phyloP scores from a whole-genome alignment of 2,329 filamentous ascomycete species.

The Didymella arachidicola region DNA sequence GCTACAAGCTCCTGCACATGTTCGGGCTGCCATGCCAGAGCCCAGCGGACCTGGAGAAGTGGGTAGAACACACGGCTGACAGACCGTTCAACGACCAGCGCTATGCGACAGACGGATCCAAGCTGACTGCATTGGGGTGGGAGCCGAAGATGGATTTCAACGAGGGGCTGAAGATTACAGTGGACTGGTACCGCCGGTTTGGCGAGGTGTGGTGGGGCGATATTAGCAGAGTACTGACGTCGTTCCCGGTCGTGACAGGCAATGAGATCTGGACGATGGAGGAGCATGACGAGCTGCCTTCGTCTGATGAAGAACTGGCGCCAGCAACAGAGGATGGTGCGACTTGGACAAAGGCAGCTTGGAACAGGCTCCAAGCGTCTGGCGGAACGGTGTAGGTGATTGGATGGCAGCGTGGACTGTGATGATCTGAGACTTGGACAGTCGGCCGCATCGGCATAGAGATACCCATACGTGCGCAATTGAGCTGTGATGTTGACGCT shows the following conservation, averaged over 20 bases:
- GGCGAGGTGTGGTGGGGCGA: slow-evolving; percentile 54
- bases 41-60: slow-evolving; percentile 63
- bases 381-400: slow-evolving; percentile 7
- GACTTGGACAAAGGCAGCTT: slow-evolving; percentile 39
- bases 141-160: slow-evolving; percentile 47
- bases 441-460: slow-evolving; percentile 10
- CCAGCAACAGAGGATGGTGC: slow-evolving; percentile 18
- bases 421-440: slow-evolving; percentile 8
- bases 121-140: slow-evolving; percentile 50
- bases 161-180: slow-evolving; percentile 47
- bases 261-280: slow-evolving; percentile 53
- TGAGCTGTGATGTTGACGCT: background rate
- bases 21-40: slow-evolving; percentile 60
- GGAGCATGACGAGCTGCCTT: slow-evolving; percentile 49
- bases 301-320: slow-evolving; percentile 39
- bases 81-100: slow-evolving; percentile 65
- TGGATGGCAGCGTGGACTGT: background rate
- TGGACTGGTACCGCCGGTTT: slow-evolving; percentile 51
- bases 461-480: slow-evolving; percentile 24
- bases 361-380: slow-evolving; percentile 28
- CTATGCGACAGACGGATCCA: slow-evolving; percentile 51
- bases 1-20: slow-evolving; percentile 68
- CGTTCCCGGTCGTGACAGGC: slow-evolving; percentile 50
- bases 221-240: slow-evolving; percentile 49
- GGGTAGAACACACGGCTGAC: slow-evolving; percentile 78